phyloP scores from a whole-genome alignment of 352 stramenopile genomes.

The Phytophthora multivora region DNA sequence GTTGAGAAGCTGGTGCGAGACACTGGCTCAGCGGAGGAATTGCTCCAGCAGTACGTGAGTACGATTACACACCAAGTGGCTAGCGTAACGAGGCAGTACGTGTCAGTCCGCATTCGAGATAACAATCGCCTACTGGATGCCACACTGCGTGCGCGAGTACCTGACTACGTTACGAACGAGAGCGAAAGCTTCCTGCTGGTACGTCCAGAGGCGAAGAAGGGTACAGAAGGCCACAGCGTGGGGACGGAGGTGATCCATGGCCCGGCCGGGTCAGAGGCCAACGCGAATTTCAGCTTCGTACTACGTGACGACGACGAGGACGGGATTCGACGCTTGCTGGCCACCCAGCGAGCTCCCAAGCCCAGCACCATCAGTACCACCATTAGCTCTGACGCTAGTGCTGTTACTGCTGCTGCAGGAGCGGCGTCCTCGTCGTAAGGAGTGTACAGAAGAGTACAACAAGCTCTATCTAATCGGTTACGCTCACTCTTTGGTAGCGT shows the following conservation, averaged over 20 bases:
- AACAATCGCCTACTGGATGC: conserved; percentile 83
- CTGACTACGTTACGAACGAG: conserved; percentile 71
- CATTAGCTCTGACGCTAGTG: conserved; percentile 38
- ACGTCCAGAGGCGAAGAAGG: conserved; percentile 50
- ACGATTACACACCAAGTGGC: conserved; percentile 87
- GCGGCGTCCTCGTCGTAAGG: conserved; percentile 11
- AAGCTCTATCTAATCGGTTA: too few relatives aligned
- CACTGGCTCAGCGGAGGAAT: conserved; percentile 64
- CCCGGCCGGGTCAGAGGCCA: background rate
- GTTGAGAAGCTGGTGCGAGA: conserved; percentile 82
- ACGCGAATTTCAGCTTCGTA: conserved; percentile 36
- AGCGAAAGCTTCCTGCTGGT: conserved; percentile 74
- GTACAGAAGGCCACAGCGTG: conserved; percentile 14
- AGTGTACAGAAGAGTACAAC: background rate
- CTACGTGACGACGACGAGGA: conserved; percentile 48
- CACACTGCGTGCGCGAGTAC: conserved; percentile 69
- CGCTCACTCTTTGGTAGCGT: too few relatives aligned
- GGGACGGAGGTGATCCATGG: conserved; percentile 16
- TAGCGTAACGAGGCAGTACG: conserved; percentile 81
- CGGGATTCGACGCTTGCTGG: conserved; percentile 37
- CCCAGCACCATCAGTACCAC: conserved; percentile 27
- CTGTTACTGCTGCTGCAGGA: conserved; percentile 36
- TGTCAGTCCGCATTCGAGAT: conserved; percentile 79
- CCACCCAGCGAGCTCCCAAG: conserved; percentile 10
- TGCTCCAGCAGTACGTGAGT: conserved; percentile 85